These are phyloP conservation scores for Lichtheimia corymbifera DNA, from an alignment of 371 early-diverging fungal species.

Conservation along the genomic window DNA sequence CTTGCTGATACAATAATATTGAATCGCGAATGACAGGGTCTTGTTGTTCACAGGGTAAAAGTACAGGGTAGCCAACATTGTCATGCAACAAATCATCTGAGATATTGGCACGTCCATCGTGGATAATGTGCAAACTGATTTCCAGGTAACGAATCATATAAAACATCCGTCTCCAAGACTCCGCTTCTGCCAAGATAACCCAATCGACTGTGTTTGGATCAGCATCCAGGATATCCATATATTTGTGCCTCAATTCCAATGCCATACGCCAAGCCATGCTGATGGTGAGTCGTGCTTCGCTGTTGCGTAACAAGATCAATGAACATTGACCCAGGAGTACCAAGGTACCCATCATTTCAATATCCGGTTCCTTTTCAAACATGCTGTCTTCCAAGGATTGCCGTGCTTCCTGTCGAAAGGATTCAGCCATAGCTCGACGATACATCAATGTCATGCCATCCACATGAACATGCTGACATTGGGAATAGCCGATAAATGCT, in stretches of 20 bases:
- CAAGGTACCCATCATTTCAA: slow-evolving; percentile 27
- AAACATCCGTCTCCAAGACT: slow-evolving; percentile 43
- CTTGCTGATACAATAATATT: slow-evolving; percentile 19
- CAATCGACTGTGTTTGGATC: slow-evolving; percentile 6
- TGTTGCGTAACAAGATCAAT: slow-evolving; percentile 24
- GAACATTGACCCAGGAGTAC: slow-evolving; percentile 26
- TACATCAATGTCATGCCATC: slow-evolving; percentile 9
- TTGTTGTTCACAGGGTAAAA: slow-evolving; percentile 21
- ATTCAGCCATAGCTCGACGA: slow-evolving; percentile 27
- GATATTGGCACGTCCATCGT: slow-evolving; percentile 28
- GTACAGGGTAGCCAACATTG: slow-evolving; percentile 38
- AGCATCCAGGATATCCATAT: slow-evolving; percentile 12
- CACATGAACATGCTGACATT: slow-evolving; percentile 28
- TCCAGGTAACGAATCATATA: slow-evolving; percentile 35
- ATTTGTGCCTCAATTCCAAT: slow-evolving; percentile 25
- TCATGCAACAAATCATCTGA: slow-evolving; percentile 25
- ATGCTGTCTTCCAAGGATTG: slow-evolving; percentile 25
- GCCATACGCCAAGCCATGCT: slow-evolving; percentile 43
- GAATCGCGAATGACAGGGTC: slow-evolving; percentile 8
- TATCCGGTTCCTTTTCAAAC: slow-evolving; percentile 34
- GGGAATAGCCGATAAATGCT: slow-evolving; percentile 27
- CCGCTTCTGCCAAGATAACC: slow-evolving; percentile 23
- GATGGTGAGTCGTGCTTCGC: slow-evolving; percentile 36
- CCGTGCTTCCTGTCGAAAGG: slow-evolving; percentile 30
- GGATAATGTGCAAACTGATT: slow-evolving; percentile 25